Conservation (phyloP, 352 stramenopile species). For the Pythium pyrilobum region DNA sequence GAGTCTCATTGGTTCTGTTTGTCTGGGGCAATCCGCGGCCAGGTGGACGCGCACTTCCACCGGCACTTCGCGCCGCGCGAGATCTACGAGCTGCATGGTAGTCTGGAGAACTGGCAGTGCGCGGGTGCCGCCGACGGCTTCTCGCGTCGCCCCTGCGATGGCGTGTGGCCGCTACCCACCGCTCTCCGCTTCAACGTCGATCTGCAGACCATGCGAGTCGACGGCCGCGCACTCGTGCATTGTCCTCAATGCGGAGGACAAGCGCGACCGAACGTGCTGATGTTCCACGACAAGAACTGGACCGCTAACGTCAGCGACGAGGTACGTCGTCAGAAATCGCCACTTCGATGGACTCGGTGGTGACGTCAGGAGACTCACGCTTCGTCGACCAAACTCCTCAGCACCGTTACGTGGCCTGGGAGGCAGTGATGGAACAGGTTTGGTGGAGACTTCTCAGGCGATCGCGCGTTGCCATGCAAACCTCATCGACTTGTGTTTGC, state of each 20-base stretch:
- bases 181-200: constrained; percentile 66
- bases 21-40: too few relatives aligned
- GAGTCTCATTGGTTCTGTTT: too few relatives aligned
- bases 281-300: constrained; percentile 89
- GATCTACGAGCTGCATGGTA: constrained; percentile 88
- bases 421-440: constrained; percentile 71
- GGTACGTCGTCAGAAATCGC: constrained; percentile 20
- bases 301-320: constrained; percentile 63
- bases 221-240: constrained; percentile 25
- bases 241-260: constrained; percentile 57
- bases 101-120: constrained; percentile 74
- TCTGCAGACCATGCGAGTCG: constrained; percentile 52
- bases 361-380: too few relatives aligned
- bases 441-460: background rate
- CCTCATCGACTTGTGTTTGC: background rate
- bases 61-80: constrained; percentile 66
- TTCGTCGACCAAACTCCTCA: too few relatives aligned
- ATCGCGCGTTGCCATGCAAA: too few relatives aligned
- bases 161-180: constrained; percentile 46
- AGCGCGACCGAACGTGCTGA: constrained; percentile 84
- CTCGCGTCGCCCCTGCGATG: constrained; percentile 31
- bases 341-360: background rate
- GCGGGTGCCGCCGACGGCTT: constrained; percentile 43
- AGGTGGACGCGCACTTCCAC: constrained; percentile 87
- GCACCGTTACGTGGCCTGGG: constrained; percentile 70